Conservation (phyloP, 2,329 filamentous ascomycete species). For the Hypomyces rosellus region DNA sequence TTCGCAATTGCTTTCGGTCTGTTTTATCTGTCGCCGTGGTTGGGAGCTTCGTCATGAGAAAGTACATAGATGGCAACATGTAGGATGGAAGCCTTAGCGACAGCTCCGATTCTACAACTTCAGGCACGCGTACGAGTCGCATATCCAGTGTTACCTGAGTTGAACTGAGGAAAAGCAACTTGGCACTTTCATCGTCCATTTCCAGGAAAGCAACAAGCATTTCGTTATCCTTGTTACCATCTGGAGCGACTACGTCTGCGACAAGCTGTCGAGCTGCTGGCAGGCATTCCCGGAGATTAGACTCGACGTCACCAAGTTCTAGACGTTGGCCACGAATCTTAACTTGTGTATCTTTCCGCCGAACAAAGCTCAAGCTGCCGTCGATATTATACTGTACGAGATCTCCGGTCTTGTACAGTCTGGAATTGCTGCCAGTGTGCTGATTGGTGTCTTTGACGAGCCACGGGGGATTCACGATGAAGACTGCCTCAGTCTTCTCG, state of each 20-base stretch:
- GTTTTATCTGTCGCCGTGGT: constrained; percentile 1
- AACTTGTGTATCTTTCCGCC: constrained; percentile 50
- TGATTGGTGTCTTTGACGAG: too few species aligned
- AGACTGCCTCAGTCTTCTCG: constrained; percentile 20
- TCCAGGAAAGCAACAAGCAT: background rate
- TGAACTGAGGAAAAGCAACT: too few species aligned
- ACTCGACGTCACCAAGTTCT: constrained; percentile 34
- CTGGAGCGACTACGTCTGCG: constrained; percentile 1
- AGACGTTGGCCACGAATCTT: constrained; percentile 52
- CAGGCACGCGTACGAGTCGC: too few species aligned
- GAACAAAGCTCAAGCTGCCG: constrained; percentile 37
- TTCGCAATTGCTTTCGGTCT: constrained; percentile 2
- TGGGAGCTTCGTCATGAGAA: constrained; percentile 34
- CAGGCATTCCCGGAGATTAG: constrained; percentile 1
- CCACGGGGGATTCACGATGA: constrained; percentile 23
- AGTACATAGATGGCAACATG: constrained; percentile 35
- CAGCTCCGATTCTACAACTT: too few species aligned
- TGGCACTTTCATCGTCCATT: too few species aligned
- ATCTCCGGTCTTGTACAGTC: constrained; percentile 42
- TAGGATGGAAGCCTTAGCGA: constrained; percentile 21
- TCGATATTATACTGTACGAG: constrained; percentile 35
- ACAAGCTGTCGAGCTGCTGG: background rate
- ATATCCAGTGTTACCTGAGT: too few species aligned
- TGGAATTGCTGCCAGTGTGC: constrained; percentile 18
- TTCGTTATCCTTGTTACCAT: background rate